Evolutionary conservation across 108 stramenopile genomes (phyloP), one percentile per base, ranked within the genome.

Genomic region (Skeletonema potamos): DNA sequence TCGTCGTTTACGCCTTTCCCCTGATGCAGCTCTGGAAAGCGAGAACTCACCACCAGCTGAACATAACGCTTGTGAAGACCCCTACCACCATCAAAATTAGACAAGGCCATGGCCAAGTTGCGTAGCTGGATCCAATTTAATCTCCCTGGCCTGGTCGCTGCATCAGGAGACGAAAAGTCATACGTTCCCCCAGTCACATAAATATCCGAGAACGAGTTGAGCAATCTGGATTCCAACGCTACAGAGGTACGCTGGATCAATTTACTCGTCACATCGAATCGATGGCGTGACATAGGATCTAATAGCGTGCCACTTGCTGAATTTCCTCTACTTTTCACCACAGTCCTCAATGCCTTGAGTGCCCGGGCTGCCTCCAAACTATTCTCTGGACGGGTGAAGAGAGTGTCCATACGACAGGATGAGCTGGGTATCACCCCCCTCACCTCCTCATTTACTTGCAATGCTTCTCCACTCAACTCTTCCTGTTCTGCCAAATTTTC

Each of bases 401-500:
- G 68, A 1, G 89, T 87, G 68, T 94, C 90, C 87, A 94, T 88
- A 7, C 84, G 64, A 77, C 92, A 90, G 1, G 84, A 77, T 2
- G 76, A 81, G 44, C 77, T 67, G 1, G 90, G 86, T 3, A 91
- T 76, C 11, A 68, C 68, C 39, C 92, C 92, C 32, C 83, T 33
- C 6, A 93, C 81, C 76, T 94, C 92, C 61, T 91, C 88, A 60
- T 87, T 39, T 7, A 94, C 90, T 54, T 83, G 82, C 17, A 93
- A 61, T 18, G 48, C 64, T 39, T 89, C 87, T 22, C 86, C 89
- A 27, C 77, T 78, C 37, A 77, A 29, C 18, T 79, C 87, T 70
- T 93, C 92, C 70, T 86, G 82, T 70, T 93, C 92, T 2, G 92
- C 92, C 28, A 90, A 61, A 71, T 76, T 85, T 66, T 93, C 92